phyloP scores from a whole-genome alignment of 345 rosid genomes.

The Conringia planisiliqua region DNA sequence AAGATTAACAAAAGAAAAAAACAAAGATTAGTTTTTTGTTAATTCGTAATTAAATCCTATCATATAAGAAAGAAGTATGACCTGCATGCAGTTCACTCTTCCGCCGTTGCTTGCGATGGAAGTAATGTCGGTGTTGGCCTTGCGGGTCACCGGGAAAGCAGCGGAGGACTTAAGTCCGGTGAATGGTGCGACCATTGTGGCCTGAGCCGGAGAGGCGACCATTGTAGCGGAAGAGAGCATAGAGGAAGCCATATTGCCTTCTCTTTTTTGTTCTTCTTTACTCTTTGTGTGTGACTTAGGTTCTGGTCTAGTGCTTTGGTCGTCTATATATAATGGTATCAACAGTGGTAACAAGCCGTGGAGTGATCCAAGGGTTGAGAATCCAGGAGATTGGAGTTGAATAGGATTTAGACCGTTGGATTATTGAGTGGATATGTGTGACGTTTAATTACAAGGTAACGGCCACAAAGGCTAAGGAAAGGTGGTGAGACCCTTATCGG shows the following conservation, averaged over 20 bases:
- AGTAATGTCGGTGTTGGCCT: conserved; percentile 42
- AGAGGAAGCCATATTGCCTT: conserved; percentile 49
- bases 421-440: conserved; percentile 28
- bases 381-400: conserved; percentile 2
- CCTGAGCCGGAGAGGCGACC: conserved; percentile 45
- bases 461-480: conserved; percentile 25
- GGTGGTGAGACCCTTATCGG: conserved; percentile 30
- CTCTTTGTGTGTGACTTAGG: conserved; percentile 8
- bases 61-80: neutral
- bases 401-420: conserved; percentile 36
- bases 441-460: conserved; percentile 15
- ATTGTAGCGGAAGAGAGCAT: conserved; percentile 51
- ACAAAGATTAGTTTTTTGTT: neutral
- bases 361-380: conserved; percentile 32
- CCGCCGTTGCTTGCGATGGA: conserved; percentile 49
- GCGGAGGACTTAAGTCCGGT: conserved; percentile 43
- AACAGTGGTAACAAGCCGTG: neutral
- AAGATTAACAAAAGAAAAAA: neutral
- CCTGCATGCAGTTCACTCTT: conserved; percentile 53
- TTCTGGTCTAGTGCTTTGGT: neutral
- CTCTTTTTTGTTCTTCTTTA: neutral
- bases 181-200: conserved; percentile 55
- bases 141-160: conserved; percentile 43
- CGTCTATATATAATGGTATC: conserved; percentile 39
- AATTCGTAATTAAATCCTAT: neutral